Evolutionary conservation across 495 filamentous ascomycete genomes (phyloP).

Genomic region (Aspergillus asperescens): DNA sequence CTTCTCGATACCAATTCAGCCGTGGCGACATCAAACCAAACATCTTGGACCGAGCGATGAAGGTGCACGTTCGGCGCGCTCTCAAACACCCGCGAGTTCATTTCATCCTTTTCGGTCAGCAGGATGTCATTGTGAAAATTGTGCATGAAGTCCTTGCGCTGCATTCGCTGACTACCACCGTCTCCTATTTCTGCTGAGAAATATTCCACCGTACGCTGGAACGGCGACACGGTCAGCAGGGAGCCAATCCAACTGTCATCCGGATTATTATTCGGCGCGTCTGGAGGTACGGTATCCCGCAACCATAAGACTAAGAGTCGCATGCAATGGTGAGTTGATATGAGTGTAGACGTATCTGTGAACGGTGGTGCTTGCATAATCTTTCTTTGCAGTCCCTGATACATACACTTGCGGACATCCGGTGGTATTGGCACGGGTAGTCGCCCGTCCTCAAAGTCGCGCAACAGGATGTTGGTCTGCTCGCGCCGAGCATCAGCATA

Average conservation of each 20-base stretch:
- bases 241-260: constrained; percentile 45
- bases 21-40: constrained; percentile 40
- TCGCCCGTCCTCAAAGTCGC: constrained; percentile 37
- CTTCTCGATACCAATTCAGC: constrained; percentile 30
- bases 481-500: constrained; percentile 40
- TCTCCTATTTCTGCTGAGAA: constrained; percentile 47
- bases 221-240: constrained; percentile 39
- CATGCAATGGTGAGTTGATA: constrained; percentile 46
- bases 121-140: constrained; percentile 41
- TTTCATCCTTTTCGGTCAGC: constrained; percentile 34
- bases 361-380: constrained; percentile 43
- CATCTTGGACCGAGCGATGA: constrained; percentile 34
- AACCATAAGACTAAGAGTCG: constrained; percentile 39
- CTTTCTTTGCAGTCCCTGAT: constrained; percentile 34
- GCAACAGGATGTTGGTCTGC: constrained; percentile 38
- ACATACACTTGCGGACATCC: constrained; percentile 33
- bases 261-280: constrained; percentile 21
- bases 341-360: constrained; percentile 38
- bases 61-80: constrained; percentile 27
- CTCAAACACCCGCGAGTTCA: constrained; percentile 38
- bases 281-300: constrained; percentile 34
- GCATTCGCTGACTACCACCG: constrained; percentile 37
- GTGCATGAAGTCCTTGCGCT: constrained; percentile 45
- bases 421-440: constrained; percentile 37
- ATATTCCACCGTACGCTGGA: constrained; percentile 38